These are phyloP conservation scores for Ampelocalamus luodianensis DNA, from an alignment of 176 grass and related monocot species.

Conservation along the genomic window DNA sequence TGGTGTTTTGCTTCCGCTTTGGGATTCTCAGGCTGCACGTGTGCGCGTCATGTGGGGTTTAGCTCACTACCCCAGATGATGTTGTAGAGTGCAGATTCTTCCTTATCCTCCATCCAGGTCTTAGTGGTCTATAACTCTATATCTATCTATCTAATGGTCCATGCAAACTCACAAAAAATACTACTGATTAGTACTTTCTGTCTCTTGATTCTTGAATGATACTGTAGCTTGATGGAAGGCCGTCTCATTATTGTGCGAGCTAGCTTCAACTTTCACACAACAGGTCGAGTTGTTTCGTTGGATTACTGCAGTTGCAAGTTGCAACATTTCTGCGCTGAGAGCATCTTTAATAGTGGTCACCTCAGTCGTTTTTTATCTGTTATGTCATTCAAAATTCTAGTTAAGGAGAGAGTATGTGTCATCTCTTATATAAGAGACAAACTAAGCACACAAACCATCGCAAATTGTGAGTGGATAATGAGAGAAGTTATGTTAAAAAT, in stretches of 20 bases:
- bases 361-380: too few relatives aligned
- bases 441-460: too few relatives aligned
- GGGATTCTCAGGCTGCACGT: conserved; percentile 22
- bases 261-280: background rate
- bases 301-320: background rate
- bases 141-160: background rate
- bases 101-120: conserved; percentile 36
- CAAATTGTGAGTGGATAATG: too few relatives aligned
- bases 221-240: background rate
- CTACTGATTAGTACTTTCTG: background rate
- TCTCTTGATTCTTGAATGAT: too few relatives aligned
- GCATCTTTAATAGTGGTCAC: too few relatives aligned
- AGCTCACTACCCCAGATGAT: background rate
- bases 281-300: background rate
- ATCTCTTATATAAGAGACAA: too few relatives aligned
- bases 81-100: conserved; percentile 25
- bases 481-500: too few relatives aligned
- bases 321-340: background rate
- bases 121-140: background rate
- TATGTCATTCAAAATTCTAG: too few relatives aligned
- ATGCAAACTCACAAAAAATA: background rate
- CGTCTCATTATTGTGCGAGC: background rate
- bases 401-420: too few relatives aligned
- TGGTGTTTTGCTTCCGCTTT: conserved; percentile 6
- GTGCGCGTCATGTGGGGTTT: conserved; percentile 11